phyloP scores from a whole-genome alignment of 345 rosid genomes.

The Isatis tinctoria region DNA sequence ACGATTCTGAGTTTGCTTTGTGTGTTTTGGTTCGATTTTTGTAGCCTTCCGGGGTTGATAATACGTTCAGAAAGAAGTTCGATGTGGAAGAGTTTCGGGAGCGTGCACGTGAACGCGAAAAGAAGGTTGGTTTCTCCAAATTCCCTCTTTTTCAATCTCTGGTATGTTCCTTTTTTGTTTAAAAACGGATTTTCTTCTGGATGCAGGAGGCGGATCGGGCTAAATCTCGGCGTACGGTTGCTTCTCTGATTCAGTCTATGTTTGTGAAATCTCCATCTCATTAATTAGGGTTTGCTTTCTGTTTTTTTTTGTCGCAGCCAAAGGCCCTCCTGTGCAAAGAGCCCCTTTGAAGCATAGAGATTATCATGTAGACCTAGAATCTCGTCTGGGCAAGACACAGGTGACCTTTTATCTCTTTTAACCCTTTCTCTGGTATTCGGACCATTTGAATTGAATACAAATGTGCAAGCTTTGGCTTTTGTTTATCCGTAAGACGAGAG shows the following conservation, averaged over 20 bases:
- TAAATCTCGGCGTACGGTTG: conserved; percentile 67
- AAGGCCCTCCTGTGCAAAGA: conserved; percentile 91
- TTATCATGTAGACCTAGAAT: conserved; percentile 91
- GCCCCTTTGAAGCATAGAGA: conserved; percentile 97
- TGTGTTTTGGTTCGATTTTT: conserved; percentile 10
- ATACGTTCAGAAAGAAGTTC: conserved; percentile 80
- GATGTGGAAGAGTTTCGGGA: conserved; percentile 76
- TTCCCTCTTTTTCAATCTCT: not conserved
- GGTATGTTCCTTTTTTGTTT: not conserved
- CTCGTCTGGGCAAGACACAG: conserved; percentile 97
- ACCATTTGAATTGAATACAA: not conserved
- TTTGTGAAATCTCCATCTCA: not conserved
- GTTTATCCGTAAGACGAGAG: not conserved
- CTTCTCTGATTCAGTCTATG: not conserved
- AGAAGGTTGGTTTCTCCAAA: conserved; percentile 39
- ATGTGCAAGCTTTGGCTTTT: not conserved
- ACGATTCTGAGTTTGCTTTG: not conserved
- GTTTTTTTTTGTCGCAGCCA: conserved; percentile 47
- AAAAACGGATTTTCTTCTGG: not conserved
- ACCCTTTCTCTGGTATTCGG: not conserved
- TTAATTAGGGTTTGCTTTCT: not conserved
- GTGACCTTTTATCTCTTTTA: conserved; percentile 26
- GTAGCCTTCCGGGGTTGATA: conserved; percentile 68
- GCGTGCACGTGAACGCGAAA: conserved; percentile 90
- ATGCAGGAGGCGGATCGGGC: conserved; percentile 67